Evolutionary conservation across 768 basidiomycete genomes (phyloP), one percentile per base, ranked within the genome.

Genomic region (Tylopilus cervinicoccineus): DNA sequence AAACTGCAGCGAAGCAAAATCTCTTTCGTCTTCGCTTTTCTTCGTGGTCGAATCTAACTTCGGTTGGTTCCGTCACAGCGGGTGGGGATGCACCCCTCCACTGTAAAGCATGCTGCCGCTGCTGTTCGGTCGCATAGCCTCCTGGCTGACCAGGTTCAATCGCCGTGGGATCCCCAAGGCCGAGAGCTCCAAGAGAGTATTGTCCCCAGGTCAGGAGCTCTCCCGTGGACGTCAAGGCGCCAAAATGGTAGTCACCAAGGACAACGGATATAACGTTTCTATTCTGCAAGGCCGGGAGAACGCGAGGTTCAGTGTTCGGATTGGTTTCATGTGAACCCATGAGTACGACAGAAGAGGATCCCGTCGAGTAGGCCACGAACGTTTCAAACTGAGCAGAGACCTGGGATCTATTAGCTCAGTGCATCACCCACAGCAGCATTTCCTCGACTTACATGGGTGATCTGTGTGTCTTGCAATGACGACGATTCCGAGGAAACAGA

Each of bases 191-290:
- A 26, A 70, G 64, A 19, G 85, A 86, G 66, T 82, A 86, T 22
- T 65, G 55, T 14, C 91, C 92, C 91, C 89, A 94, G 11, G 93
- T 88, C 17, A 86, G 70, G 22, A 93, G 71, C 60, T 83, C 77
- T 14, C 94, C 95, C 20, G 74, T 66, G 32, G 78, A 73, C 3
- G 91, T 94, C 58, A 96, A 72, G 1, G 95, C 94, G 29, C 82
- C 88, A 61, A 76, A 83, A 70, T 98, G 95, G 65, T 94, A 96
- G 67, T 98, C 95, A 6, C 95, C 95, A 43, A 93, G 76, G 13
- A 86, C 84, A 47, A 95, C 83, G 43, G 90, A 89, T 51, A 97
- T 94, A 45, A 97, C 80, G 31, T 76, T 73, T 54, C 71, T 78
- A 56, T 87, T 77, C 58, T 96, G 92, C 24, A 98, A 71, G 28